A percentile compares a stretch with the other conserved stretches of the same genome.
Evolutionary conservation across 2,329 filamentous ascomycete species (phyloP).

Genomic region (Colletotrichum orbiculare): DNA sequence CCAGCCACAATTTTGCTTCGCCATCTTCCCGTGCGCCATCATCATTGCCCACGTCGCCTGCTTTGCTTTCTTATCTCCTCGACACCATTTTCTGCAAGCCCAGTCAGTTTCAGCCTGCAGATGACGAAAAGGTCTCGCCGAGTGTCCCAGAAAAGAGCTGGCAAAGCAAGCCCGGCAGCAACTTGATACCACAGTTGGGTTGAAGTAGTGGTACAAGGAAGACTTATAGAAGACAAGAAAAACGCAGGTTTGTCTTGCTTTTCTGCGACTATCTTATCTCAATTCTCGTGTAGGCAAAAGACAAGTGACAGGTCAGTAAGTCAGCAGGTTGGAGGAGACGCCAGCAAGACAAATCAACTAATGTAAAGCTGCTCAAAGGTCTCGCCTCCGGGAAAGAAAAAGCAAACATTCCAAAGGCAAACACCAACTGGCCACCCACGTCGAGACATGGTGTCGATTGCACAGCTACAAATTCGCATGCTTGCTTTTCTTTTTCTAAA

Average conservation of each 20-base stretch:
- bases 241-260: conserved; percentile 17
- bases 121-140: conserved; percentile 18
- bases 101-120: conserved; percentile 25
- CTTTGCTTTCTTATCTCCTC: conserved; percentile 21
- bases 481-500: conserved; percentile 9
- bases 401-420: conserved; percentile 26
- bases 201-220: conserved; percentile 24
- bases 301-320: conserved; percentile 34
- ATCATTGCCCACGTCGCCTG: background rate
- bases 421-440: background rate
- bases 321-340: conserved; percentile 27
- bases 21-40: background rate
- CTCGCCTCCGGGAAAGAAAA: conserved; percentile 16
- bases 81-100: background rate
- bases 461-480: conserved; percentile 17
- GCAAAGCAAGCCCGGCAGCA: background rate
- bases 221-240: conserved; percentile 11
- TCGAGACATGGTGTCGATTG: conserved; percentile 18
- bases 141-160: conserved; percentile 16
- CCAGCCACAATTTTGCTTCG: background rate
- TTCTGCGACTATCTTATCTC: conserved; percentile 9
- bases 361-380: conserved; percentile 15
- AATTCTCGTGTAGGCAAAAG: conserved; percentile 24
- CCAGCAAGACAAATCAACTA: conserved; percentile 25
- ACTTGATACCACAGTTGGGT: conserved; percentile 3